Evolutionary conservation across 116 monocot genomes (phyloP), one percentile per base, ranked within the genome.

Genomic region (Trichopus zeylanicus): DNA sequence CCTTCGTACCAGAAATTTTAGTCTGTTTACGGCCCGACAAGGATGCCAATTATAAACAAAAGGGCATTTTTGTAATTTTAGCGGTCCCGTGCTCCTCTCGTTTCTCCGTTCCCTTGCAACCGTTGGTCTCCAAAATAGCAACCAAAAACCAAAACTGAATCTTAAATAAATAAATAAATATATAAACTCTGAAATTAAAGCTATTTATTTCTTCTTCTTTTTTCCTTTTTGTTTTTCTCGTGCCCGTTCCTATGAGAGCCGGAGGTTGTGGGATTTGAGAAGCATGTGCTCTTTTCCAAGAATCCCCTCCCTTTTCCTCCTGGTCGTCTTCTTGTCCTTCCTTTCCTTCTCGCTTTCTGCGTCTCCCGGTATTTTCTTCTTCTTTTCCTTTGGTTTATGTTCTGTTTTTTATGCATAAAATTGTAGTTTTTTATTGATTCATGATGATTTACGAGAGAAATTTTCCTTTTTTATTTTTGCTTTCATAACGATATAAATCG

Each of bases 261-360:
- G 42, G 42, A 42, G 42, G 42, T 16, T 42, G 42, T 42, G 42
- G 42, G 42, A 13, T 42, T 42, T 42, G 42, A 42, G 42, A 42
- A 9, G 0, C 42, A 42, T n/a, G 1, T 1, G 3, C 12, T 42
- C 12, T 7, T 42, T 42, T 42, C 42, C n/a, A 16, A 42, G 42
- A 42, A 13, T 42, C 13, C 42, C 13, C n/a, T 42, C n/a, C 3
- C 12, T 42, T 4, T 42, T 42, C n/a, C 42, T n/a, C 13, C n/a
- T 42, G 12, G n/a, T 42, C 42, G n/a, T 42, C 1, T 42, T 42
- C 42, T 42, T 42, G 12, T 42, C 18, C 42, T 42, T 42, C 12
- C n/a, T 42, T 42, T 42, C 42, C 42, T 42, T 18, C 42, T 42
- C 42, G 13, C 42, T 42, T 42, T 13, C 42, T 42, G 13, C 42